Conservation (phyloP, 345 rosid genomes). For the thale cress (Arabidopsis thaliana) region TAIR10.1 NC_003076.8:1661001-1661500, state of each 20-base stretch:
- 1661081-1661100: constrained; percentile 18
- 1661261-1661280: constrained; percentile 38
- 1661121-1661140: constrained; percentile 65
- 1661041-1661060: constrained; percentile 63
- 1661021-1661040: constrained; percentile 67
- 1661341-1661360: constrained; percentile 44
- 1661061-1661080: constrained; percentile 21
- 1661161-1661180: constrained; percentile 64
- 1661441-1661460: constrained; percentile 56
- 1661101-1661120: constrained; percentile 30
- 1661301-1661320: constrained; percentile 6
- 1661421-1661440: constrained; percentile 58
- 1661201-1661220: constrained; percentile 61
- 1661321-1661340: constrained; percentile 28
- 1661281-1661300: constrained; percentile 6
- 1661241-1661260: constrained; percentile 76
- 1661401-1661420: constrained; percentile 62
- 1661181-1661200: constrained; percentile 61
- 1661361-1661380: constrained; percentile 89
- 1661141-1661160: constrained; percentile 72
- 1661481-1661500: constrained; percentile 44
- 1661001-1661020: constrained; percentile 51
- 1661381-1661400: constrained; percentile 59
- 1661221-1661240: constrained; percentile 75
- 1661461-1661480: constrained; percentile 44